A percentile compares a stretch with the other conserved stretches of the same genome.
phyloP scores from a whole-genome alignment of 305 asterid species.

The Solanum hybrid region DNA sequence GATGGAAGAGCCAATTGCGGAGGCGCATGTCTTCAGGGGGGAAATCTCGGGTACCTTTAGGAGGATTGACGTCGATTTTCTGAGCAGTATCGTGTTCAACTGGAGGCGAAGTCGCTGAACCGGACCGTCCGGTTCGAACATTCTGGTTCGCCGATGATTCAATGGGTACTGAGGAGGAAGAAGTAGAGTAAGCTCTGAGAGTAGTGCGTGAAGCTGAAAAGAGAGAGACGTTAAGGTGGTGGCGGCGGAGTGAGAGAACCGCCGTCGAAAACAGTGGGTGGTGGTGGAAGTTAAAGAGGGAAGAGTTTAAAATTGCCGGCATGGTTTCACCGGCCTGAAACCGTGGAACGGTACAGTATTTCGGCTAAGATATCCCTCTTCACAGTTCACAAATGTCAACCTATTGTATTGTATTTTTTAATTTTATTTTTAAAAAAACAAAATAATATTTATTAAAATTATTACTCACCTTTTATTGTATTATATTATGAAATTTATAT shows the following conservation, averaged over 20 bases:
- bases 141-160: constrained; percentile 25
- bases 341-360: background rate
- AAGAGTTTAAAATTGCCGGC: constrained; percentile 46
- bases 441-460: too few relatives aligned
- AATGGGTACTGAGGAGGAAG: background rate
- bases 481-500: too few relatives aligned
- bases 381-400: background rate
- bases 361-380: background rate
- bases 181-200: constrained; percentile 7
- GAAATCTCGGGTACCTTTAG: constrained; percentile 88
- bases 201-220: constrained; percentile 16
- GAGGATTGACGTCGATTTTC: constrained; percentile 90
- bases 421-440: too few relatives aligned
- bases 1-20: constrained; percentile 78
- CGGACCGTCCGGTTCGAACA: constrained; percentile 44
- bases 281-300: constrained; percentile 45
- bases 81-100: constrained; percentile 23
- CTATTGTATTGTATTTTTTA: background rate
- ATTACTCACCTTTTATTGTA: background rate
- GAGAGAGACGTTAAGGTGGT: constrained; percentile 22
- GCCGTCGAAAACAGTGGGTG: constrained; percentile 26
- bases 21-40: constrained; percentile 98
- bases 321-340: constrained; percentile 16
- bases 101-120: constrained; percentile 45
- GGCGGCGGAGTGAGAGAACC: constrained; percentile 31